A percentile compares a stretch with the other conserved stretches of the same genome.
phyloP scores from a whole-genome alignment of 768 basidiomycete species.

The Mycena epipterygia region DNA sequence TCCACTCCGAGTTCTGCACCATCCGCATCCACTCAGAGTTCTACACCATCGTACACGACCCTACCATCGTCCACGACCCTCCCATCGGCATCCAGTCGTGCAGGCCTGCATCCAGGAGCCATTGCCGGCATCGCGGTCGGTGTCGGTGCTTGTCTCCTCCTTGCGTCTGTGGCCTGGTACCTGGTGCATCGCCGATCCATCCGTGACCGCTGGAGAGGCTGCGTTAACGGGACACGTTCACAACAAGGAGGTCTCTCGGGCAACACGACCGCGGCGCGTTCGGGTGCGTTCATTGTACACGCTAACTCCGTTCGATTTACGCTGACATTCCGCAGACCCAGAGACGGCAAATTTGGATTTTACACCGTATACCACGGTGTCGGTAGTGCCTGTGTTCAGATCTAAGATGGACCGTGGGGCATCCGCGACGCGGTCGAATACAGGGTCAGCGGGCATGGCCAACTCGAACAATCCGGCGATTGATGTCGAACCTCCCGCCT shows the following conservation, averaged over 20 bases:
- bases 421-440: no score
- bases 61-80: neutral
- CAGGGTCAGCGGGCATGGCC: no score
- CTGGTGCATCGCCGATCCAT: neutral
- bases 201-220: neutral
- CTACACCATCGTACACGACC: no score
- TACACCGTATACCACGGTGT: neutral
- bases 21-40: no score
- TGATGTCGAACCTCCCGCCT: no score
- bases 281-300: neutral
- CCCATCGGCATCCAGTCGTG: neutral
- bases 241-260: no score
- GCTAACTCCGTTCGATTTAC: neutral
- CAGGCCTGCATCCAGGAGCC: neutral
- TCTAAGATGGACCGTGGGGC: no score
- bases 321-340: neutral
- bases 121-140: neutral
- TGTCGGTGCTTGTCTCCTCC: neutral
- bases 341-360: neutral
- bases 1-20: no score
- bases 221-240: no score
- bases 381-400: no score
- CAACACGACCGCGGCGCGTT: neutral
- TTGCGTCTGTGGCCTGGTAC: neutral
- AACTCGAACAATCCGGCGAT: no score